A percentile compares a stretch with the other conserved stretches of the same genome.
phyloP scores from a whole-genome alignment of 192 early-diverging fungal species.

The Umbelopsis ramanniana region DNA sequence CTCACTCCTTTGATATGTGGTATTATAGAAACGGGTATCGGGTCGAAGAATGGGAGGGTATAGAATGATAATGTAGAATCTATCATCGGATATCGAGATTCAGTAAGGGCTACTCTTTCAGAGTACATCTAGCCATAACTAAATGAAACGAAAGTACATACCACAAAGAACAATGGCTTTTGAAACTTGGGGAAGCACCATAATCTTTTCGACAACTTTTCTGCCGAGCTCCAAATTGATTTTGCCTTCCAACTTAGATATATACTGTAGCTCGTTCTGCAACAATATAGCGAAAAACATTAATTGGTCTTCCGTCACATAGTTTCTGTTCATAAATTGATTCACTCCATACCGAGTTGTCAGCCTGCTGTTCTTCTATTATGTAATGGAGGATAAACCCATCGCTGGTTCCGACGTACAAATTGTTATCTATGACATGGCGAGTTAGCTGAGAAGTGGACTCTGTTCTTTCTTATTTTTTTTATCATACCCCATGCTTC shows the following conservation, averaged over 20 bases:
- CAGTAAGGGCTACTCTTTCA: not conserved
- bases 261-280: constrained; percentile 29
- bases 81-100: constrained; percentile 30
- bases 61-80: constrained; percentile 72
- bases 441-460: not conserved
- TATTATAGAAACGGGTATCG: constrained; percentile 41
- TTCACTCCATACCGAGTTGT: constrained; percentile 21
- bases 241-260: constrained; percentile 44
- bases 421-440: constrained; percentile 58
- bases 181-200: constrained; percentile 64
- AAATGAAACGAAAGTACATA: constrained; percentile 33
- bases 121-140: too few relatives aligned
- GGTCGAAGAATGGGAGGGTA: constrained; percentile 56
- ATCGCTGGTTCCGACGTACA: constrained; percentile 80
- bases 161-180: constrained; percentile 72
- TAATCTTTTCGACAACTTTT: constrained; percentile 63
- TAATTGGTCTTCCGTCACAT: not conserved
- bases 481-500: constrained; percentile 52
- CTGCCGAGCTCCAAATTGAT: constrained; percentile 59
- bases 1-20: constrained; percentile 61
- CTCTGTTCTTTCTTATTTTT: not conserved
- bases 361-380: constrained; percentile 47
- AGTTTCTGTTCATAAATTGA: too few relatives aligned
- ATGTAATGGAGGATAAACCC: constrained; percentile 71
- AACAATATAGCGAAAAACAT: not conserved